Percentiles rank a stretch among this genome's conserved stretches.
Evolutionary conservation across 169 alveolate genomes (phyloP).

Genomic region (Eimeria zaria): DNA sequence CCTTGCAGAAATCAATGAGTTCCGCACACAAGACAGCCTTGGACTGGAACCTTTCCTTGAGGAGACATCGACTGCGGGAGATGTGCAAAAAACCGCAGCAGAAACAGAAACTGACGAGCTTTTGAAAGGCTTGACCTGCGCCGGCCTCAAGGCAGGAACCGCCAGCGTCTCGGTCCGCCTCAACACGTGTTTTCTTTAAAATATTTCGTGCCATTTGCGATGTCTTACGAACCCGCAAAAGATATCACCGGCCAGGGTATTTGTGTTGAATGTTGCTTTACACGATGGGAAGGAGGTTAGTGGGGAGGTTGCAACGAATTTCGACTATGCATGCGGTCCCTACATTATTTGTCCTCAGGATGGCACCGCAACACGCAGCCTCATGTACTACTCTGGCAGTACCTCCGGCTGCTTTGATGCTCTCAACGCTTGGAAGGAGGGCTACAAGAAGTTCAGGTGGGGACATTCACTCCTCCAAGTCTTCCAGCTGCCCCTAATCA

Average conservation of each 20-base stretch:
- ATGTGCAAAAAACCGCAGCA: neutral
- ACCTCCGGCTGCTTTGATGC: neutral
- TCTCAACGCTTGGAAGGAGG: constrained; percentile 5
- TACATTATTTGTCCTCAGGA: neutral
- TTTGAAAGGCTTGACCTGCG: neutral
- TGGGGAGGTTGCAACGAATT: neutral
- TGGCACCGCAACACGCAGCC: neutral
- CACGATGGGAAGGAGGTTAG: neutral
- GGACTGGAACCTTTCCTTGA: constrained; percentile 16
- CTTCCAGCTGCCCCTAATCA: too few species aligned
- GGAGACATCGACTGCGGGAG: neutral
- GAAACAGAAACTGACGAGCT: neutral
- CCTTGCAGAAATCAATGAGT: constrained; percentile 20
- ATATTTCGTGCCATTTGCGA: neutral
- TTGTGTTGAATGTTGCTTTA: neutral
- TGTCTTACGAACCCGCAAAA: neutral
- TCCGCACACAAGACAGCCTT: constrained; percentile 38
- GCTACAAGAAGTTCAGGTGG: constrained; percentile 31
- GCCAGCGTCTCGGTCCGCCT: neutral
- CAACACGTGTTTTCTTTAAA: too few species aligned
- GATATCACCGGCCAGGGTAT: neutral
- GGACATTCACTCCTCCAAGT: too few species aligned
- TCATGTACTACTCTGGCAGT: constrained; percentile 28
- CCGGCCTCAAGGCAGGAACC: neutral
- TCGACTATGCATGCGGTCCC: neutral